These are phyloP conservation scores for Jimgerdemannia flammicorona DNA, from an alignment of 192 early-diverging fungal species.

Conservation along the genomic window DNA sequence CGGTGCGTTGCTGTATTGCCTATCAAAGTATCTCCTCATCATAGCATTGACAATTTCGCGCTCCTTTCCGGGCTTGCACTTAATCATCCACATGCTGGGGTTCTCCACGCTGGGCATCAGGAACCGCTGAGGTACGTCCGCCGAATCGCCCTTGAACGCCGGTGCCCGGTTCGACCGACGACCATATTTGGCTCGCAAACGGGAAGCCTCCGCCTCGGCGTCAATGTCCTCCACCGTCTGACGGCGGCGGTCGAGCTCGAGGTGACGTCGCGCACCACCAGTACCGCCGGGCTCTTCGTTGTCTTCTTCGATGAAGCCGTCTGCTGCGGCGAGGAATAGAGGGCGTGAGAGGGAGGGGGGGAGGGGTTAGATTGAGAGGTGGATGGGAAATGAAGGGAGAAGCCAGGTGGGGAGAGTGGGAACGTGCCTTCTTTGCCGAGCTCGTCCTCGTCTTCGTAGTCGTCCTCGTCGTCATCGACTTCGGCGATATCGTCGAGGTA, in stretches of 20 bases:
- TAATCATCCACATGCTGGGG: conserved; percentile 89
- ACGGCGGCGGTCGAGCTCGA: conserved; percentile 65
- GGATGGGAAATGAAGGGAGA: background rate
- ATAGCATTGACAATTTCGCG: conserved; percentile 78
- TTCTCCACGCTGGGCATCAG: conserved; percentile 83
- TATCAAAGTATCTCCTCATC: conserved; percentile 73
- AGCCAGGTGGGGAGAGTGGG: background rate
- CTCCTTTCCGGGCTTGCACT: conserved; percentile 86
- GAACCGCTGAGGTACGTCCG: conserved; percentile 70
- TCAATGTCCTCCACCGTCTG: conserved; percentile 71
- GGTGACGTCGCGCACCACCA: conserved; percentile 57
- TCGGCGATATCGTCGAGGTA: conserved; percentile 65
- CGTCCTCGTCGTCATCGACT: conserved; percentile 68
- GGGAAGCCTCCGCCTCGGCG: conserved; percentile 79
- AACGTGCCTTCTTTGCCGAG: conserved; percentile 45
- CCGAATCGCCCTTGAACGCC: conserved; percentile 43
- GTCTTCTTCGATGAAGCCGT: conserved; percentile 72
- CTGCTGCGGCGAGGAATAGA: conserved; percentile 16
- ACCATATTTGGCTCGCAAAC: conserved; percentile 44
- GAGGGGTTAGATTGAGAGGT: background rate
- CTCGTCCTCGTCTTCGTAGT: conserved; percentile 66
- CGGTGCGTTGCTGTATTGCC: conserved; percentile 54
- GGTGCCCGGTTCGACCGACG: conserved; percentile 60
- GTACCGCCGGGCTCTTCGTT: conserved; percentile 60
- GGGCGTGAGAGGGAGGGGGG: background rate